phyloP scores from a whole-genome alignment of 2,329 filamentous ascomycete species.

The Aspergillus clavatus region DNA sequence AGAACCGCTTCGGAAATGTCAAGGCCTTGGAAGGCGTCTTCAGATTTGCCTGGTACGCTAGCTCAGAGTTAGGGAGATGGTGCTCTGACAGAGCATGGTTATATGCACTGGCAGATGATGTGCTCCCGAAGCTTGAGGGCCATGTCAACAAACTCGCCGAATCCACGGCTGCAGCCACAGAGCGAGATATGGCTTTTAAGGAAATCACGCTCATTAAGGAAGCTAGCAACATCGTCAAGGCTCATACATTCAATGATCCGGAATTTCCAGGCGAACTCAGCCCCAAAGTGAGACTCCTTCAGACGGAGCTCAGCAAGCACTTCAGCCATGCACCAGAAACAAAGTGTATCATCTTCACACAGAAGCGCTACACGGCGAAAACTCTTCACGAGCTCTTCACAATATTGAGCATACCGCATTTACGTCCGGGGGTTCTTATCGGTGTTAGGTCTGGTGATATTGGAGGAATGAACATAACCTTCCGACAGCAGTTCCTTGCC shows the following conservation, averaged over 20 bases:
- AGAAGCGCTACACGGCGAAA: constrained; percentile 70
- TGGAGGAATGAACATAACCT: constrained; percentile 60
- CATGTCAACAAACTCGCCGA: constrained; percentile 23
- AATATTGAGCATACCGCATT: constrained; percentile 52
- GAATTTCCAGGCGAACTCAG: constrained; percentile 52
- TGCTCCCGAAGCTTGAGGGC: constrained; percentile 58
- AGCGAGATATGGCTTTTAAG: constrained; percentile 44
- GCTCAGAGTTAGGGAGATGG: constrained; percentile 71
- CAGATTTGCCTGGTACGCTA: constrained; percentile 54
- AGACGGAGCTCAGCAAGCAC: constrained; percentile 55
- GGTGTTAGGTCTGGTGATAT: constrained; percentile 51
- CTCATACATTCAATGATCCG: constrained; percentile 45
- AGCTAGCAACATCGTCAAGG: constrained; percentile 53
- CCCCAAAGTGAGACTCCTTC: constrained; percentile 64
- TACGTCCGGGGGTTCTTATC: constrained; percentile 61
- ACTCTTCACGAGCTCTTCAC: constrained; percentile 66
- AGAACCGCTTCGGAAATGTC: constrained; percentile 49
- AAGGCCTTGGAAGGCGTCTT: constrained; percentile 55
- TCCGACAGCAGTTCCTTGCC: constrained; percentile 68
- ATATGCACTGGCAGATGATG: constrained; percentile 60
- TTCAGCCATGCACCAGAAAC: constrained; percentile 56
- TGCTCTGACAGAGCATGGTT: constrained; percentile 78
- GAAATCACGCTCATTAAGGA: constrained; percentile 55
- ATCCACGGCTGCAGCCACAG: neutral
- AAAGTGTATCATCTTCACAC: constrained; percentile 84